Conservation (phyloP, 306 rosid species). For the Ormosia semicastrata region DNA sequence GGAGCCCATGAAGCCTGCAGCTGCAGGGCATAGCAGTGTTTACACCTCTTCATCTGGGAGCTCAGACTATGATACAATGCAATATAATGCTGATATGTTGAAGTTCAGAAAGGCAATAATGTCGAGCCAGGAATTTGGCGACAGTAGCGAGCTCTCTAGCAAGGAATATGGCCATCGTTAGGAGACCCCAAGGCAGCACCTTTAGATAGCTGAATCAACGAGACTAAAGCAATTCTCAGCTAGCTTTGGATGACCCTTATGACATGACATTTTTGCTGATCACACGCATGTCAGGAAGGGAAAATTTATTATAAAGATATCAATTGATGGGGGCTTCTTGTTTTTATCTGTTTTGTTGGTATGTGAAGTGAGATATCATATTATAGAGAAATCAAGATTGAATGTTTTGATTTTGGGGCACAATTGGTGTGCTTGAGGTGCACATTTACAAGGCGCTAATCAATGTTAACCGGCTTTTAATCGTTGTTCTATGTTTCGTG, state of each 20-base stretch:
- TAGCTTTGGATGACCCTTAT: not conserved
- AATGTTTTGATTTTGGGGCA: not conserved
- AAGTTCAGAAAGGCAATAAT: conserved; percentile 57
- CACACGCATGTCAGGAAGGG: not conserved
- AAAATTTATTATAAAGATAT: not conserved
- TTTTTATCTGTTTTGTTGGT: not conserved
- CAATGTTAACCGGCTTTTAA: not conserved
- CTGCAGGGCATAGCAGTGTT: conserved; percentile 15
- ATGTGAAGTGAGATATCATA: not conserved
- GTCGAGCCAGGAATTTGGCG: conserved; percentile 48
- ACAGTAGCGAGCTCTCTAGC: conserved; percentile 49
- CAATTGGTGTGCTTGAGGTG: not conserved
- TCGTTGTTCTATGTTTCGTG: not conserved
- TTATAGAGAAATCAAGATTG: not conserved
- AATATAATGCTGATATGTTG: conserved; percentile 66
- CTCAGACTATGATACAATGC: conserved; percentile 58
- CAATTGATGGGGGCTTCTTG: not conserved
- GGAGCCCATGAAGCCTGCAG: conserved; percentile 40
- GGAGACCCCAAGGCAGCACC: not conserved
- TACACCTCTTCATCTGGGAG: conserved; percentile 29
- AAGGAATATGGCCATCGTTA: conserved; percentile 17
- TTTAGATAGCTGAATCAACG: not conserved
- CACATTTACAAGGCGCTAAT: not conserved
- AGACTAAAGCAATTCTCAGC: not conserved
- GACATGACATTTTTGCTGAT: conserved; percentile 4